Base-by-base conservation (phyloP, 495 filamentous ascomycete species). In the Pseudomonodictys pantanalensis region DNA sequence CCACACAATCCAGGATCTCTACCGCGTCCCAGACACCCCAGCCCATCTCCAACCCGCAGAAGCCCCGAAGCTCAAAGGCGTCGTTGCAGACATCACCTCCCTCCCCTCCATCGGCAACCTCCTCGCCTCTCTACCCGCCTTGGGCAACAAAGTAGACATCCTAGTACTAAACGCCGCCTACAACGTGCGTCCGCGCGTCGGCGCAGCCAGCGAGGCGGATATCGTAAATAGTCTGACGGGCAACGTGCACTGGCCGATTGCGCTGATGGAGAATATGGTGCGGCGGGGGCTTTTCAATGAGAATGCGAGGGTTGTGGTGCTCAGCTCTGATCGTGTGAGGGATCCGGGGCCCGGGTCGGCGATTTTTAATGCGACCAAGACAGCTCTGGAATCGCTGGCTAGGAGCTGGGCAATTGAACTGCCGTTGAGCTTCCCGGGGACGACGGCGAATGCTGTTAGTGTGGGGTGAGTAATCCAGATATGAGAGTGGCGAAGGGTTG, bases 11-110 rank as follows among this genome's bases (percentile, higher is more conserved):
- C 11, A 4, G 4, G 49, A 43, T 12, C 52, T 69, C 29, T 69
- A 66, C 58, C 20, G n/a, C 29, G 15, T 29, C 32, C 51, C 53
- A 18, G 17, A 23, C 35, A 2, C 47, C 22, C 17, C 35, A 6
- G 4, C 49, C 10, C 62, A 55, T 20, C 9, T 20, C 44, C 20
- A 9, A 17, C 1, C 18, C 22, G 22, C n/a, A 20, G 45, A 29
- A 24, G 12, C 38, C 3, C 62, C 66, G 9, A 63, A 56, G 23
- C 9, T 69, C 38, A 15, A 60, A 4, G 66, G 66, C 41, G 43
- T 69, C 2, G 58, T 29, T 20, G 66, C 66, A 18, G 52, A 69
- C 58, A 58, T 69, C 50, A 63, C 52, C 0, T 52, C 47, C n/a
- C 55, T 69, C 12, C 24, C 54, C 12, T 47, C 57, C 8, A 26